phyloP scores from a whole-genome alignment of 805 yeast genomes.

The Cyberlindnera mycetangii region DNA sequence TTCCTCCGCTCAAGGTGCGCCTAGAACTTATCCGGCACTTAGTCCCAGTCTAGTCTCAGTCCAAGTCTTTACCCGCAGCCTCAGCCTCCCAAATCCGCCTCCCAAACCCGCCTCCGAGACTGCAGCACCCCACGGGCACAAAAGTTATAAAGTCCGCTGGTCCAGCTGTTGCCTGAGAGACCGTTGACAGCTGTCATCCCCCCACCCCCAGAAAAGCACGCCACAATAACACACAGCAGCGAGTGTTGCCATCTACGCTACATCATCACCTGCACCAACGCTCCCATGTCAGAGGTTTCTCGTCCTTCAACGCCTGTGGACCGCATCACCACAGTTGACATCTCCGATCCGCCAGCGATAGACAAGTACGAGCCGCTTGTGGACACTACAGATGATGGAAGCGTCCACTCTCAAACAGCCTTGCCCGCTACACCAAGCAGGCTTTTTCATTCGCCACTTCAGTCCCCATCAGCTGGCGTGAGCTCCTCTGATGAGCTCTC shows the following conservation, averaged over 20 bases:
- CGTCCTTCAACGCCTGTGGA: slow-evolving; percentile 12
- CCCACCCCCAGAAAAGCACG: not conserved
- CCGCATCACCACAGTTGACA: slow-evolving; percentile 4
- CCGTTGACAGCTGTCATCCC: not conserved
- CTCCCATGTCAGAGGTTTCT: not conserved
- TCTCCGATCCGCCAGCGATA: slow-evolving; percentile 6
- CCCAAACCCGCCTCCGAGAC: no score
- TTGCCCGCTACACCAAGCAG: not conserved
- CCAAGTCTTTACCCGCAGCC: no score
- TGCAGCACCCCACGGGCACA: no score
- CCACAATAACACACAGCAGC: not conserved
- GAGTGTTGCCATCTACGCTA: no score
- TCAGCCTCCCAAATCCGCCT: no score
- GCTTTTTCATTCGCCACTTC: slow-evolving; percentile 7
- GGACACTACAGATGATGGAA: not conserved
- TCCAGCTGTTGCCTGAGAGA: not conserved
- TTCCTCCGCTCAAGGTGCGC: no score
- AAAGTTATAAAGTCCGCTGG: no score
- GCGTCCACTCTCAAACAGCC: not conserved
- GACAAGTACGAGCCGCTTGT: not conserved
- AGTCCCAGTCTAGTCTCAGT: no score
- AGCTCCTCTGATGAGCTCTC: slow-evolving; percentile 1
- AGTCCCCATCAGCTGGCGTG: not conserved
- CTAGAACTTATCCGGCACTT: no score
- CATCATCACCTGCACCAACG: not conserved